A percentile compares a stretch with the other conserved stretches of the same genome.
Evolutionary conservation across 1,284 basidiomycete species (phyloP).

Genomic region (Cerioporus squamosus): DNA sequence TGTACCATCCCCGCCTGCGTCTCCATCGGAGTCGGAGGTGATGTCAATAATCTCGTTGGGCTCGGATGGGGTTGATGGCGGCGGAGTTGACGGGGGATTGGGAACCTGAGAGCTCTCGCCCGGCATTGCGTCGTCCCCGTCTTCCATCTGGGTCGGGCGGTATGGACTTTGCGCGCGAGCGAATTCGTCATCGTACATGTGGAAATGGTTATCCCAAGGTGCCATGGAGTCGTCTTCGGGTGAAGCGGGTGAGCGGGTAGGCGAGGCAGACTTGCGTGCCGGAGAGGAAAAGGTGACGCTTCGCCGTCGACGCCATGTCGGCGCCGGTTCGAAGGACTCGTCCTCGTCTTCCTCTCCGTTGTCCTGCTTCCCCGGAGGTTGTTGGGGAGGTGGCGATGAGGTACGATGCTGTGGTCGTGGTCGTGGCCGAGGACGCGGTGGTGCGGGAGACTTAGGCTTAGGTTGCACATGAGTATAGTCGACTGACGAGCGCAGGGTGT

Average conservation of each 20-base stretch:
- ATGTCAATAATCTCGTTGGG: constrained; percentile 20
- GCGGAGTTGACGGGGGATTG: constrained; percentile 4
- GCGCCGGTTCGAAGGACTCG: background rate
- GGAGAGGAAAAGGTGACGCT: constrained; percentile 16
- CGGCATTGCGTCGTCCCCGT: constrained; percentile 4
- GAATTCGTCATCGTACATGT: constrained; percentile 2
- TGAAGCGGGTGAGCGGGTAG: background rate
- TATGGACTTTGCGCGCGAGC: constrained; percentile 2
- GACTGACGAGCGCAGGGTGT: background rate
- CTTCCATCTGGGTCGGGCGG: background rate
- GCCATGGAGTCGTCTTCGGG: background rate
- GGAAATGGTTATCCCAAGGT: background rate
- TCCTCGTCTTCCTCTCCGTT: background rate
- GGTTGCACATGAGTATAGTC: background rate
- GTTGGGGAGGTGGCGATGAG: background rate
- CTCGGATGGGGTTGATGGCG: no score
- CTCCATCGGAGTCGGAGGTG: constrained; percentile 6
- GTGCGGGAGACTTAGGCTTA: background rate
- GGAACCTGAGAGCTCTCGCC: constrained; percentile 8
- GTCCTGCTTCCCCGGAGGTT: background rate
- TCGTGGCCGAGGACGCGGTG: constrained; percentile 10
- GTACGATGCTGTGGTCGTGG: background rate
- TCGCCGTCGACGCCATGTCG: constrained; percentile 9
- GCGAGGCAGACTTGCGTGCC: background rate
- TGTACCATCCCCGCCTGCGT: background rate